A percentile compares a stretch with the other conserved stretches of the same genome.
Evolutionary conservation across 306 rosid species (phyloP).

Genomic region (Quillaja saponaria): DNA sequence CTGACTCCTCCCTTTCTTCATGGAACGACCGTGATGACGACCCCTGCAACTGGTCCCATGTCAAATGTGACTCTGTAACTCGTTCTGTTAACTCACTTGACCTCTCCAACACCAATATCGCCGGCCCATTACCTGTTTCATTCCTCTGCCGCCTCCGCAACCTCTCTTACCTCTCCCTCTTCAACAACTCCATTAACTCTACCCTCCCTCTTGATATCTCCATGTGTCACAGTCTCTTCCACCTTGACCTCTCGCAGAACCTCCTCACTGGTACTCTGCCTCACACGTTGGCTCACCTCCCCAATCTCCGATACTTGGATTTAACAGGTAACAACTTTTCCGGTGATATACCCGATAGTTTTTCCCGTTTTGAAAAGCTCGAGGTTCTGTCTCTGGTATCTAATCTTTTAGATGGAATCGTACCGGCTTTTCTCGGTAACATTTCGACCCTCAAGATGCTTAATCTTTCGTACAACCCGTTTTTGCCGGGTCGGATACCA

Average conservation of each 20-base stretch:
- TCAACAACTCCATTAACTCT: conserved; percentile 69
- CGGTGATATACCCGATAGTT: conserved; percentile 60
- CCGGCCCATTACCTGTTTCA: conserved; percentile 57
- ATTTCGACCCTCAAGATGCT: conserved; percentile 60
- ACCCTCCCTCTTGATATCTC: conserved; percentile 54
- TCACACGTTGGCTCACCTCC: conserved; percentile 40
- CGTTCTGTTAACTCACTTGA: conserved; percentile 45
- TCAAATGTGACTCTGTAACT: conserved; percentile 45
- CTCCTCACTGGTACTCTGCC: conserved; percentile 80
- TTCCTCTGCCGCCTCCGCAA: conserved; percentile 58
- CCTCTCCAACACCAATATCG: conserved; percentile 58
- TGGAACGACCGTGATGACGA: conserved; percentile 55
- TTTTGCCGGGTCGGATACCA: conserved; percentile 59
- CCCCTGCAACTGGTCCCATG: conserved; percentile 73
- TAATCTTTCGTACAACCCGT: conserved; percentile 81
- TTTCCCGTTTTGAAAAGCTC: conserved; percentile 57
- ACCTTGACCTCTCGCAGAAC: conserved; percentile 80
- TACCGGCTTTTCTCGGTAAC: conserved; percentile 64
- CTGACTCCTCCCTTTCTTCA: conserved; percentile 45
- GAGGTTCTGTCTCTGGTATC: conserved; percentile 63
- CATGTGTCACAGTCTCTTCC: conserved; percentile 46
- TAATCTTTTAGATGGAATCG: conserved; percentile 55
- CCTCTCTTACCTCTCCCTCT: conserved; percentile 53
- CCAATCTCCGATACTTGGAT: conserved; percentile 61
- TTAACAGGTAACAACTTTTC: conserved; percentile 81